phyloP scores from a whole-genome alignment of 129 eudicot species.

The Arctium lappa region DNA sequence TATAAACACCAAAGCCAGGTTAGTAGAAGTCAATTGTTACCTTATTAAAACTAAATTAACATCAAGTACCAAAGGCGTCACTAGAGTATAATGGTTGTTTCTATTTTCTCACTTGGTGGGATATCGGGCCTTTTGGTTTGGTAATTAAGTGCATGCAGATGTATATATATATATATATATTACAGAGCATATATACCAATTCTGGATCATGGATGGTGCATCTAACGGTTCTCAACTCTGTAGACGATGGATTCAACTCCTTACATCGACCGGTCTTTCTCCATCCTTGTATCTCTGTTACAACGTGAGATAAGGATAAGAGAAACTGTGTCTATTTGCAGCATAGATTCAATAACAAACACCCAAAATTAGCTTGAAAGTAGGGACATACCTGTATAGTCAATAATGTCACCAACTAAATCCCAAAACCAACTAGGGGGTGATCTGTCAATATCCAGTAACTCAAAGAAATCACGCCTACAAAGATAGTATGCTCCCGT shows the following conservation, averaged over 20 bases:
- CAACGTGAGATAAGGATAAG: not conserved
- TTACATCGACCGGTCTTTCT: constrained; percentile 6
- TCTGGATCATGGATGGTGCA: not conserved
- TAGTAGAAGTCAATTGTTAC: not conserved
- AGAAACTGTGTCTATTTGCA: not conserved
- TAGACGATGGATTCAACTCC: not conserved
- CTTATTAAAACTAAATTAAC: too few species aligned
- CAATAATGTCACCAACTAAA: constrained; percentile 5
- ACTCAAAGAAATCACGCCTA: constrained; percentile 18
- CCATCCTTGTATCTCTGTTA: constrained; percentile 20
- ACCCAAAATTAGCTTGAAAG: not conserved
- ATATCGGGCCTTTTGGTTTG: not conserved
- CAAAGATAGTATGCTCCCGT: constrained; percentile 29
- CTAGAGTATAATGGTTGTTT: too few species aligned
- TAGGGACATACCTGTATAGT: not conserved
- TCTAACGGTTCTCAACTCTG: constrained; percentile 1
- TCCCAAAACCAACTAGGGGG: constrained; percentile 1
- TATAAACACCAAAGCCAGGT: constrained; percentile 30
- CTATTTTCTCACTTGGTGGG: not conserved
- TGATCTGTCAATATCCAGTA: constrained; percentile 9
- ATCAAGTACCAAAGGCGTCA: too few species aligned
- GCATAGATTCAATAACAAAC: not conserved
- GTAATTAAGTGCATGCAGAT: not conserved
- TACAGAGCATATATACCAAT: not conserved
- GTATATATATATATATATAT: too few species aligned